Conservation (phyloP, 805 yeast species). For the Ogataea saltuana region DNA sequence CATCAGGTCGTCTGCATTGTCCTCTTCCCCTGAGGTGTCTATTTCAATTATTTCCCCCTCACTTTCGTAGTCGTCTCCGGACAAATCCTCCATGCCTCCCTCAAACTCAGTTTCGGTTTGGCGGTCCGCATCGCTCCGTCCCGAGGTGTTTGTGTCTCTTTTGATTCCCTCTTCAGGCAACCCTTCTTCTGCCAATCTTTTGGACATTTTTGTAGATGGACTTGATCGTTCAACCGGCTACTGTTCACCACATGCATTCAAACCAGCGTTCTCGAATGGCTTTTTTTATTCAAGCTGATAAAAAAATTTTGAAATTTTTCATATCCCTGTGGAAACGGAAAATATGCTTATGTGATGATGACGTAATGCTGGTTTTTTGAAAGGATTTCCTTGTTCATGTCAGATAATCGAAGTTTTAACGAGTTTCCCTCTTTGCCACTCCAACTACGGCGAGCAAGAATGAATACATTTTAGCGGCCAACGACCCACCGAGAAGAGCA, state of each 20-base stretch:
- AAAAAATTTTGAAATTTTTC: constrained; percentile 10
- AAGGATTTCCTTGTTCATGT: no score
- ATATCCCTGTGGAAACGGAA: constrained; percentile 10
- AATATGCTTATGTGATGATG: constrained; percentile 6
- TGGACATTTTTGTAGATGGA: constrained; percentile 30
- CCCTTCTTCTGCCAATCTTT: constrained; percentile 35
- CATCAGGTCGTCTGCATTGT: constrained; percentile 40
- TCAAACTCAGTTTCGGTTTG: constrained; percentile 49
- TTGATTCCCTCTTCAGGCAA: constrained; percentile 20
- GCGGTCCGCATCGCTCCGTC: constrained; percentile 46
- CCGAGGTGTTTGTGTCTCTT: constrained; percentile 22
- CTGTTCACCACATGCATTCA: no score
- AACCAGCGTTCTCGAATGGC: no score
- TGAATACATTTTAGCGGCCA: no score
- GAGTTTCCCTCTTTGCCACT: neutral
- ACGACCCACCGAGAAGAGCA: neutral
- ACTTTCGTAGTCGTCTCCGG: constrained; percentile 90
- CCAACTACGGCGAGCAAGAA: no score
- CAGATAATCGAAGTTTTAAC: neutral
- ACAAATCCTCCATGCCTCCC: constrained; percentile 79
- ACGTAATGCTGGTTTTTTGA: neutral
- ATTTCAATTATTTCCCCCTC: constrained; percentile 86
- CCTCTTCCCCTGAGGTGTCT: constrained; percentile 59
- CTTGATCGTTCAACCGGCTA: no score
- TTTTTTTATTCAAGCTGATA: no score